A percentile compares a stretch with the other conserved stretches of the same genome.
These are phyloP conservation scores for Oxyria digyna DNA, from an alignment of 148 eudicot species.

Conservation along the genomic window DNA sequence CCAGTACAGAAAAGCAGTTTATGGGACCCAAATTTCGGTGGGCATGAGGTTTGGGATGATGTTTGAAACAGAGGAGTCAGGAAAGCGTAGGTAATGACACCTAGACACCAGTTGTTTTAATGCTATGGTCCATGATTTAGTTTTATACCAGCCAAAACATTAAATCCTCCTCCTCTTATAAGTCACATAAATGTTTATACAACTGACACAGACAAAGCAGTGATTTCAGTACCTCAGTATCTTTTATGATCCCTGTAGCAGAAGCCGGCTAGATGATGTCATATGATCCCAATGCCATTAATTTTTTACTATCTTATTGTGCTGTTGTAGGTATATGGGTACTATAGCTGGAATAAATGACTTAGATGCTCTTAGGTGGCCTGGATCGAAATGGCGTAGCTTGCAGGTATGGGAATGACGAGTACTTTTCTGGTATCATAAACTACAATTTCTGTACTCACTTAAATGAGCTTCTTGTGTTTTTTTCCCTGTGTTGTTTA, in stretches of 20 bases:
- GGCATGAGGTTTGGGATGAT: slow-evolving; percentile 99
- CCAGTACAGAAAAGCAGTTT: slow-evolving; percentile 67
- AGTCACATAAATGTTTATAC: neutral
- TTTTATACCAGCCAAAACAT: neutral
- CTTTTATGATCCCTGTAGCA: neutral
- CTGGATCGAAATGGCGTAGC: slow-evolving; percentile 85
- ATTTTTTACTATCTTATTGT: neutral
- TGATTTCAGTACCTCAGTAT: neutral
- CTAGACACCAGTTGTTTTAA: neutral
- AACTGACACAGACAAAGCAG: neutral
- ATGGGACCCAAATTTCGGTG: slow-evolving; percentile 65
- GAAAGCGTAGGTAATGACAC: slow-evolving; percentile 56
- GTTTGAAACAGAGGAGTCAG: slow-evolving; percentile 97
- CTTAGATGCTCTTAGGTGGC: slow-evolving; percentile 86
- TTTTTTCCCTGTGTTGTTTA: neutral
- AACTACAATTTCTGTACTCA: neutral
- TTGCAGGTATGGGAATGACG: slow-evolving; percentile 41
- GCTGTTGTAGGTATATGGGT: slow-evolving; percentile 70
- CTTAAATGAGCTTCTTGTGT: neutral
- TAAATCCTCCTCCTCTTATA: neutral
- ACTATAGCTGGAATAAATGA: slow-evolving; percentile 66
- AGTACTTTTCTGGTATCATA: neutral
- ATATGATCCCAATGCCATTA: neutral
- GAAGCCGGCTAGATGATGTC: neutral
- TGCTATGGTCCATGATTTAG: neutral